Evolutionary conservation across 306 rosid genomes (phyloP).

Genomic region (Prunus armeniaca): DNA sequence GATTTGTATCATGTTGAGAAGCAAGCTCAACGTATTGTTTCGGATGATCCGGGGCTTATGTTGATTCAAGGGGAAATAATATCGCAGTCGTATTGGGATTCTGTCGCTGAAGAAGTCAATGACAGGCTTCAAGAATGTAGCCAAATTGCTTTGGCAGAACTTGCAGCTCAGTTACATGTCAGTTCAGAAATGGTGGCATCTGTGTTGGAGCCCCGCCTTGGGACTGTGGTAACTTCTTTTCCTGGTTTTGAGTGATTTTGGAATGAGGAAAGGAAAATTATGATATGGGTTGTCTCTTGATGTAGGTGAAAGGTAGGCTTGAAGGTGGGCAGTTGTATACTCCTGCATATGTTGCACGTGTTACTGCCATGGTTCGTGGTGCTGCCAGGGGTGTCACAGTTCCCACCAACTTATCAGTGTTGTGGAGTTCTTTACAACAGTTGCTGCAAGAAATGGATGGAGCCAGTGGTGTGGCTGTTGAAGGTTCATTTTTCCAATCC

Average conservation of each 20-base stretch:
- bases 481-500: conserved; percentile 87
- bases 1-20: conserved; percentile 89
- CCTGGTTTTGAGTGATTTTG: conserved; percentile 17
- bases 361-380: conserved; percentile 92
- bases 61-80: conserved; percentile 83
- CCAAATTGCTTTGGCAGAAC: conserved; percentile 86
- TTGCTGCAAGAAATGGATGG: conserved; percentile 86
- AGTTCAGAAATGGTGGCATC: conserved; percentile 78
- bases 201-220: conserved; percentile 81
- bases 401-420: conserved; percentile 66
- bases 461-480: conserved; percentile 75
- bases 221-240: conserved; percentile 56
- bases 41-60: conserved; percentile 60
- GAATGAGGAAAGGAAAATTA: background rate
- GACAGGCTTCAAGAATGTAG: conserved; percentile 98
- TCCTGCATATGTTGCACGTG: conserved; percentile 93
- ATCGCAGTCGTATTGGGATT: conserved; percentile 84
- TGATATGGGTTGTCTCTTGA: conserved; percentile 17
- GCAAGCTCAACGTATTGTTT: conserved; percentile 56
- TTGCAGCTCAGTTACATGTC: conserved; percentile 78
- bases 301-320: conserved; percentile 94
- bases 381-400: conserved; percentile 78
- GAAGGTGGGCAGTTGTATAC: conserved; percentile 98
- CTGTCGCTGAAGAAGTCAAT: conserved; percentile 78
- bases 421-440: conserved; percentile 87